These are phyloP conservation scores for Rosa chinensis DNA, from an alignment of 306 rosid species.

Conservation along the genomic window DNA sequence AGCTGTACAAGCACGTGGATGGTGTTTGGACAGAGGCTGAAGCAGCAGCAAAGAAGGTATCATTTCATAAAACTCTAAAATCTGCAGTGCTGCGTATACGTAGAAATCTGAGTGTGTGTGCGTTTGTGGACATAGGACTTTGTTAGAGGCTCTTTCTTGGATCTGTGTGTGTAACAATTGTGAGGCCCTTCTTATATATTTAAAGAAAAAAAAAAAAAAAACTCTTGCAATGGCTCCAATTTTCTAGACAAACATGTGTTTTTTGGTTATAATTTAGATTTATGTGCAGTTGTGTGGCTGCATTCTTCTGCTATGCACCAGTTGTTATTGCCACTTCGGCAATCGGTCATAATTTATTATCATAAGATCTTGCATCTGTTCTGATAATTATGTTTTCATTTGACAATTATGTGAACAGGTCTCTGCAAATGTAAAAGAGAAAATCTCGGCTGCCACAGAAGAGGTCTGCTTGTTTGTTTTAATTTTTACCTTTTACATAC, in stretches of 20 bases:
- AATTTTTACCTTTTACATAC: constrained; percentile 6
- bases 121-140: not conserved
- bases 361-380: not conserved
- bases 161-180: not conserved
- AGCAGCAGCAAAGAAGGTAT: constrained; percentile 78
- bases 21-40: constrained; percentile 89
- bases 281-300: not conserved
- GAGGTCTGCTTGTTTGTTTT: constrained; percentile 56
- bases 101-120: not conserved
- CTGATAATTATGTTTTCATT: not conserved
- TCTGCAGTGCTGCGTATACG: not conserved
- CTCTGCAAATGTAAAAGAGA: constrained; percentile 78
- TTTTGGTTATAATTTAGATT: not conserved
- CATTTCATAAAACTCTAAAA: constrained; percentile 8
- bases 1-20: constrained; percentile 87
- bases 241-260: not conserved
- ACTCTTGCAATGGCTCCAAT: not conserved
- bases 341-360: not conserved
- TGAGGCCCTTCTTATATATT: not conserved
- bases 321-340: not conserved
- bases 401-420: constrained; percentile 45
- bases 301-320: not conserved
- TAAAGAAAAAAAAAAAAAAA: not conserved
- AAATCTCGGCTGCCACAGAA: constrained; percentile 76
- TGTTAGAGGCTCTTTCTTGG: not conserved